Conservation (phyloP, 2,329 filamentous ascomycete species). For the Rhinocladiella similis region DNA sequence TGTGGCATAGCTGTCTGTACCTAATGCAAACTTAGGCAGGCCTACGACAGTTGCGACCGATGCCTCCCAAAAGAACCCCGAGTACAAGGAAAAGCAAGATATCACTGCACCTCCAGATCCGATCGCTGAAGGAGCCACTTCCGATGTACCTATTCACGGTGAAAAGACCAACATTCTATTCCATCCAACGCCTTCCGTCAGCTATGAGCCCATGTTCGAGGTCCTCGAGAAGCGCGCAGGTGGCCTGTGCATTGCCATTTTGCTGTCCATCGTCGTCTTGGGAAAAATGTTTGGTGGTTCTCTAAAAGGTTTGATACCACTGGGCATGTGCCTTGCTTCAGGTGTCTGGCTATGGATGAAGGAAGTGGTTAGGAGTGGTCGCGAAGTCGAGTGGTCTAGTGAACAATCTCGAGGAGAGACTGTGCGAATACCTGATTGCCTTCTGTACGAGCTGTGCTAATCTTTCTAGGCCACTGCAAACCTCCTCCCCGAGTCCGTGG, state of each 20-base stretch:
- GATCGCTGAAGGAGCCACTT: slow-evolving; percentile 75
- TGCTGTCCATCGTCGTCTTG: slow-evolving; percentile 71
- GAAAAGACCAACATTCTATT: slow-evolving; percentile 97
- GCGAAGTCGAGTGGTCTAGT: slow-evolving; percentile 83
- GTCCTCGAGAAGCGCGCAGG: slow-evolving; percentile 73
- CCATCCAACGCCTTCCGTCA: slow-evolving; percentile 87
- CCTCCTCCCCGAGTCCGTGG: slow-evolving; percentile 86
- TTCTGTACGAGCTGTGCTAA: neutral
- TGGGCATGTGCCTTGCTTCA: slow-evolving; percentile 70
- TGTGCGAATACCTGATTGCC: slow-evolving; percentile 41
- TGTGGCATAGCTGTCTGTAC: slow-evolving; percentile 67
- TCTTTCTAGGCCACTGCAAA: slow-evolving; percentile 71
- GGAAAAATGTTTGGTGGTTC: slow-evolving; percentile 79
- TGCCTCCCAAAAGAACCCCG: slow-evolving; percentile 67
- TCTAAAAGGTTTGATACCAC: slow-evolving; percentile 72
- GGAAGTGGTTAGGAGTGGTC: slow-evolving; percentile 77
- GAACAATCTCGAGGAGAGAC: slow-evolving; percentile 83
- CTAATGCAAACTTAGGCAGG: slow-evolving; percentile 84
- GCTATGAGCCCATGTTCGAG: slow-evolving; percentile 84
- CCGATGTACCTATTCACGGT: slow-evolving; percentile 91
- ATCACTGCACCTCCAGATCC: slow-evolving; percentile 89
- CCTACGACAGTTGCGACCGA: slow-evolving; percentile 66
- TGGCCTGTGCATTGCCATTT: slow-evolving; percentile 68
- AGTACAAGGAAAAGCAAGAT: slow-evolving; percentile 85
- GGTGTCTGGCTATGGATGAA: slow-evolving; percentile 89